Base-by-base conservation (phyloP, 495 filamentous ascomycete species). In the Cryomyces minteri region DNA sequence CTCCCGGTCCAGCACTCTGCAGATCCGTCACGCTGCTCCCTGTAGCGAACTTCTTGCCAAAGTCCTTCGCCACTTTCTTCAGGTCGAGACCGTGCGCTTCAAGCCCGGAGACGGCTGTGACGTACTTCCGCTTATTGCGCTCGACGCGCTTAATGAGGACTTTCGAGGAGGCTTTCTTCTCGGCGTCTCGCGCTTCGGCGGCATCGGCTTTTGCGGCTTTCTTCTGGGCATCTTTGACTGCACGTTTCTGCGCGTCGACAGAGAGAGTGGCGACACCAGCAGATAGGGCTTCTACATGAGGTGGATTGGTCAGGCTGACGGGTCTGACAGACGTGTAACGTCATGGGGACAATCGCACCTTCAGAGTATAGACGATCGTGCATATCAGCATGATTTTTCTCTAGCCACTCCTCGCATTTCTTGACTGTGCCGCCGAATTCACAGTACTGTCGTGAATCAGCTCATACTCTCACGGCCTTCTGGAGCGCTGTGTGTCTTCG, bases 371-470 rank as follows among this genome's bases (percentile, higher is more conserved):
- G 67, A 50, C 65, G 67, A 42, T 71, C 61, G 60, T 94, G 87
- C 61, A 94, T 62, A 38, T 72, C 67, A 0, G 79, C 73, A 47
- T 93, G 70, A 38, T 73, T 67, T 40, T 81, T 76, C 54, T 86
- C 70, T 8, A 98, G 72, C 90, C 90, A 98, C 59, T 94, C 84
- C 58, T 88, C 80, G 62, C 90, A 98, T 68, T 94, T 95, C 65
- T 85, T 92, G n/a, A 81, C 76, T n/a, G 88, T 94, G 43, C 82
- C 88, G 55, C 90, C 88, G 62, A 94, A 96, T 64, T 96, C 92
- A 66, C 90, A 98, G 65, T 94, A 98, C 90, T 98, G 65, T 47
- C 55, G 32, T 41, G 33, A n/a, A 41, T 39, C 6, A 36, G 37
- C 4, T 40, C 29, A 47, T 33, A 43, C 4, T 10, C 40, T n/a